A percentile compares a stretch with the other conserved stretches of the same genome.
These are phyloP conservation scores for Actinomortierella wolfii DNA, from an alignment of 371 early-diverging fungal species.

Conservation along the genomic window DNA sequence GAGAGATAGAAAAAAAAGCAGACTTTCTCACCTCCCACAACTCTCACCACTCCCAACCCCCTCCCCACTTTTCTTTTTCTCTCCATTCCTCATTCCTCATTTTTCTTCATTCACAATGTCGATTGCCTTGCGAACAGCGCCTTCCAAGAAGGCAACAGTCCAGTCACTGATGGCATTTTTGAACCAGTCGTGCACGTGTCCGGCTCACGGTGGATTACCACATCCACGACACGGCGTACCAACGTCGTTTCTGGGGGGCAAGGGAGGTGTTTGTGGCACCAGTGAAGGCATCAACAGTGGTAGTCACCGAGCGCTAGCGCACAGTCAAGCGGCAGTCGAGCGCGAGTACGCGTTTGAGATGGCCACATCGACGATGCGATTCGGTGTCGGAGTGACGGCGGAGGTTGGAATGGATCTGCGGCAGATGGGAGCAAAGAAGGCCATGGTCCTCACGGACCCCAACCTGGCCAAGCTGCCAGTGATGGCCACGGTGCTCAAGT, in stretches of 20 bases:
- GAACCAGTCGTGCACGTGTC: constrained; percentile 47
- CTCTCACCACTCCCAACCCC: background rate
- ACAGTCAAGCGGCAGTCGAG: constrained; percentile 17
- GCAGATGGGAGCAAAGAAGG: constrained; percentile 81
- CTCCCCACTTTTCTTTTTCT: background rate
- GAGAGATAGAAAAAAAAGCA: constrained; percentile 4
- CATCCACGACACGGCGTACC: constrained; percentile 6
- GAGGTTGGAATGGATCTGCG: constrained; percentile 88
- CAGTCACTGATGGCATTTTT: constrained; percentile 42
- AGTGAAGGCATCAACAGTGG: too few relatives aligned
- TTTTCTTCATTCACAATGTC: constrained; percentile 17
- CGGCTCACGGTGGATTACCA: constrained; percentile 36
- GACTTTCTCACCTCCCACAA: background rate
- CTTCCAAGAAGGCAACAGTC: constrained; percentile 29
- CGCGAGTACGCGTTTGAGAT: constrained; percentile 87
- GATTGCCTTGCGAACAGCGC: constrained; percentile 33
- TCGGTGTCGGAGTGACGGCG: constrained; percentile 83
- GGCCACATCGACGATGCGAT: constrained; percentile 90
- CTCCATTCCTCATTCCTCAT: background rate
- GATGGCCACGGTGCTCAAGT: constrained; percentile 76
- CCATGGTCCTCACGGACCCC: constrained; percentile 85
- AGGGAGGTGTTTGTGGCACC: too few relatives aligned
- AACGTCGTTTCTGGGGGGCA: too few relatives aligned
- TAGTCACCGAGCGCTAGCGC: constrained; percentile 16
- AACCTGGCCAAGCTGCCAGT: constrained; percentile 80